Evolutionary conservation across 768 basidiomycete genomes (phyloP).

Genomic region (Calocybe indica): DNA sequence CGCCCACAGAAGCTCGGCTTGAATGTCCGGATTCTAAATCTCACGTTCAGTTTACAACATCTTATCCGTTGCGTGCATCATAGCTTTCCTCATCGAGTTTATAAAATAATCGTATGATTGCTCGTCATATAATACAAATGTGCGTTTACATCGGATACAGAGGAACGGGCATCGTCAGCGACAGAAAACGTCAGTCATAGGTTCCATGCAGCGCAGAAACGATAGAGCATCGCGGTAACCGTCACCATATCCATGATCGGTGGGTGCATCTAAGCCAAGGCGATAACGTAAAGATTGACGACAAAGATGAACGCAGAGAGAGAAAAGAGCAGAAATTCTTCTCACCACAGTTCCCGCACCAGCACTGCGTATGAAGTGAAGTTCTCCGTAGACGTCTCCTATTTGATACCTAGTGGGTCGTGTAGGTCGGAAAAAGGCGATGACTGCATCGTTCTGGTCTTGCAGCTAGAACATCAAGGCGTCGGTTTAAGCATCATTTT

Average conservation of each 20-base stretch:
- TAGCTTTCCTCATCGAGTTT: too few species aligned
- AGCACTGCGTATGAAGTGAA: slow-evolving; percentile 75
- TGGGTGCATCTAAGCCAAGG: slow-evolving; percentile 65
- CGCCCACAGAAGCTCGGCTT: too few species aligned
- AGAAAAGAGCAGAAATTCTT: slow-evolving; percentile 13
- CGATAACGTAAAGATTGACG: slow-evolving; percentile 2
- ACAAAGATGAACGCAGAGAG: neutral
- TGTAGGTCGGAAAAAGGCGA: slow-evolving; percentile 78
- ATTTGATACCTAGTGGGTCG: slow-evolving; percentile 77
- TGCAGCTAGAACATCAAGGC: slow-evolving; percentile 48
- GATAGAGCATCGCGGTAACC: slow-evolving; percentile 81
- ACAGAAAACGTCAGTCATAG: slow-evolving; percentile 22
- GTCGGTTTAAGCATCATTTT: slow-evolving; percentile 9
- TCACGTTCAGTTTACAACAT: too few species aligned
- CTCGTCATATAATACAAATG: too few species aligned
- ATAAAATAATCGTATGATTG: too few species aligned
- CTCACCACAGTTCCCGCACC: slow-evolving; percentile 80
- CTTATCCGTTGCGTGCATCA: too few species aligned
- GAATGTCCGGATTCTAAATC: too few species aligned
- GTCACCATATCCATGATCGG: slow-evolving; percentile 89
- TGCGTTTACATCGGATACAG: too few species aligned
- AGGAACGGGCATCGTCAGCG: too few species aligned
- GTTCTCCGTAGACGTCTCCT: slow-evolving; percentile 82
- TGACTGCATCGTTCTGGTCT: slow-evolving; percentile 60
- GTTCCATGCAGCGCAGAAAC: slow-evolving; percentile 59